Base-by-base conservation (phyloP, 78 protist species). In the Bigelowiella natans region DNA sequence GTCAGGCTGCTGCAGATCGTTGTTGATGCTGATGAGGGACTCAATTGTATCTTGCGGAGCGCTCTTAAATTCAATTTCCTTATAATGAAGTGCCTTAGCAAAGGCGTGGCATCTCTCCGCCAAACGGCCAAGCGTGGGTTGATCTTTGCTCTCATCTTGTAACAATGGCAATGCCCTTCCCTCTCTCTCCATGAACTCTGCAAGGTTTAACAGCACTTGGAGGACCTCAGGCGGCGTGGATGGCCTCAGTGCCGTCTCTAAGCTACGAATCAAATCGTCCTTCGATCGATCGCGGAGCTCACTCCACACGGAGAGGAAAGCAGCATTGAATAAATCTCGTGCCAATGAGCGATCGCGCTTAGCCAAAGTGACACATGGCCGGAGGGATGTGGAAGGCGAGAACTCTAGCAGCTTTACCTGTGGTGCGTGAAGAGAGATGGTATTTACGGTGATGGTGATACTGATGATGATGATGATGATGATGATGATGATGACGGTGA, bases 1-100 rank as follows among this genome's bases (percentile, higher is more conserved):
- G 82, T 97, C 98, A 83, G 96, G 96, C 89, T 93, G 97, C 86
- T 95, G 96, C 38, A 98, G 94, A 82, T 95, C 96, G 92, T 96
- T 96, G 92, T 95, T 96, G 86, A 97, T 95, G 36, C 94, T 40
- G 87, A 98, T 98, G 28, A 98, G 94, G 28, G 95, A 91, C 85
- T 96, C 98, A 37, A 97, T 93, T 34, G 30, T 36, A 31, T 31
- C 1, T 38, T 34, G 2, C 3, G 84, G 2, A 31, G 90, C 86
- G 36, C n/a, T 90, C 38, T 90, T 39, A 94, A 97, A 96, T 86
- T 95, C 96, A 28, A 83, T 31, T 82, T 95, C 97, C 39, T 88
- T 88, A 93, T 98, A 97, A 91, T 96, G 99, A 87, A 97, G 94
- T 11, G 99, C 99, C 93, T 98, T 97, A 29, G 99, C 98, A 84